These are phyloP conservation scores for Globisporangium sylvaticum DNA, from an alignment of 352 stramenopile genomes.

Conservation along the genomic window DNA sequence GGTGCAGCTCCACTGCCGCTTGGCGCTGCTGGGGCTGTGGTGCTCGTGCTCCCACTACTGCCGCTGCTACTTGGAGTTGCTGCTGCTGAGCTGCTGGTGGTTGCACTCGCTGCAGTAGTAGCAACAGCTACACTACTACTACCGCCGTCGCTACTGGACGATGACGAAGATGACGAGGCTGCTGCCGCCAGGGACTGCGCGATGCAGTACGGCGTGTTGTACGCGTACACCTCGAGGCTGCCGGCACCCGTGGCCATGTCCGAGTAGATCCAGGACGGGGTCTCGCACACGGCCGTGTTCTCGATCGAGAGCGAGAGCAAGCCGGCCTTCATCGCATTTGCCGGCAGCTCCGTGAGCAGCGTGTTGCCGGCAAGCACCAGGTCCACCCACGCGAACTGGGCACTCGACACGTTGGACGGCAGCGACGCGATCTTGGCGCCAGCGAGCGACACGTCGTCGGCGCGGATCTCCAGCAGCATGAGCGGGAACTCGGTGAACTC, in stretches of 20 bases:
- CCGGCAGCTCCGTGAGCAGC: slow-evolving; percentile 11
- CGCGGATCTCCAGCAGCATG: slow-evolving; percentile 12
- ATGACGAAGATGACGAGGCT: not conserved
- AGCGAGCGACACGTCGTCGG: slow-evolving; percentile 21
- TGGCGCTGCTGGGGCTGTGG: not conserved
- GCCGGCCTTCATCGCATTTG: slow-evolving; percentile 4
- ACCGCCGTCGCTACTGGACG: no score
- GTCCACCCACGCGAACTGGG: slow-evolving; percentile 19
- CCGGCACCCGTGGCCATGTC: not conserved
- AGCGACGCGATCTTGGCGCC: slow-evolving; percentile 14
- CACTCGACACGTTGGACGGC: slow-evolving; percentile 22
- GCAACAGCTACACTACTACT: not conserved
- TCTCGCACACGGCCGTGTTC: slow-evolving; percentile 19
- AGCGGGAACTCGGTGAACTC: slow-evolving; percentile 14
- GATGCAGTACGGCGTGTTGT: slow-evolving; percentile 31
- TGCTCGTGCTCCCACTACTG: not conserved
- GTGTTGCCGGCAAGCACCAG: slow-evolving; percentile 14
- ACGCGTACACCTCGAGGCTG: slow-evolving; percentile 21
- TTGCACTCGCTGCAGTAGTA: not conserved
- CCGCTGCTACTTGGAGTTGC: not conserved
- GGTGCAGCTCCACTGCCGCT: not conserved
- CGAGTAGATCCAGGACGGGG: slow-evolving; percentile 15
- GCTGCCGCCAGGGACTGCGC: not conserved
- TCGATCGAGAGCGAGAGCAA: slow-evolving; percentile 31
- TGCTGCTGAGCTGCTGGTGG: not conserved